phyloP scores from a whole-genome alignment of 2,329 filamentous ascomycete genomes.

The Neophaeococcomyces aloes region DNA sequence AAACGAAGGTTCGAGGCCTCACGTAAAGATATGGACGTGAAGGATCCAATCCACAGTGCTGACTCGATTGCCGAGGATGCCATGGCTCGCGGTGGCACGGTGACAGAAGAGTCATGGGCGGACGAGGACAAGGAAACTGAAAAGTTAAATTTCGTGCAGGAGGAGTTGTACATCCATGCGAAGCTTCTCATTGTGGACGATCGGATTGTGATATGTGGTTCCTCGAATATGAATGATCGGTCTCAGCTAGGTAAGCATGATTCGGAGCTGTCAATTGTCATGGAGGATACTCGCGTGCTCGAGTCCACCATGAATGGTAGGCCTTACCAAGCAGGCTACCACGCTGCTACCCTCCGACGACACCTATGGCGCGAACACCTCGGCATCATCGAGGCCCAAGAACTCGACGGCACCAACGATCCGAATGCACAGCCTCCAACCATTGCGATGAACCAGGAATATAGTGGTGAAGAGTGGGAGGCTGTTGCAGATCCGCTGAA shows the following conservation, averaged over 20 bases:
- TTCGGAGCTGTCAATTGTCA: slow-evolving; percentile 79
- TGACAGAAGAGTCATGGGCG: slow-evolving; percentile 65
- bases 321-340: slow-evolving; percentile 60
- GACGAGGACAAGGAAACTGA: slow-evolving; percentile 64
- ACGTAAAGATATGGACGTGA: slow-evolving; percentile 31
- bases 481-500: slow-evolving; percentile 66
- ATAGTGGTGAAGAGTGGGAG: slow-evolving; percentile 56
- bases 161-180: slow-evolving; percentile 89
- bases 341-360: slow-evolving; percentile 70
- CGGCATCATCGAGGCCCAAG: slow-evolving; percentile 67
- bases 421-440: slow-evolving; percentile 68
- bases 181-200: slow-evolving; percentile 81
- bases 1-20: slow-evolving; percentile 38
- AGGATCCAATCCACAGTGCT: slow-evolving; percentile 36
- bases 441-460: slow-evolving; percentile 59
- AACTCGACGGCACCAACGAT: slow-evolving; percentile 53
- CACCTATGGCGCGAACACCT: slow-evolving; percentile 88
- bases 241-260: slow-evolving; percentile 78
- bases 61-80: slow-evolving; percentile 65
- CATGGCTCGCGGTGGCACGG: slow-evolving; percentile 58
- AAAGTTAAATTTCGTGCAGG: slow-evolving; percentile 72
- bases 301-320: slow-evolving; percentile 63
- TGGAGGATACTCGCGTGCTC: slow-evolving; percentile 64
- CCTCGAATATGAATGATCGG: slow-evolving; percentile 57
- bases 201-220: slow-evolving; percentile 69